Conservation (phyloP, 805 yeast species). For the Wickerhamomyces silvicola region DNA sequence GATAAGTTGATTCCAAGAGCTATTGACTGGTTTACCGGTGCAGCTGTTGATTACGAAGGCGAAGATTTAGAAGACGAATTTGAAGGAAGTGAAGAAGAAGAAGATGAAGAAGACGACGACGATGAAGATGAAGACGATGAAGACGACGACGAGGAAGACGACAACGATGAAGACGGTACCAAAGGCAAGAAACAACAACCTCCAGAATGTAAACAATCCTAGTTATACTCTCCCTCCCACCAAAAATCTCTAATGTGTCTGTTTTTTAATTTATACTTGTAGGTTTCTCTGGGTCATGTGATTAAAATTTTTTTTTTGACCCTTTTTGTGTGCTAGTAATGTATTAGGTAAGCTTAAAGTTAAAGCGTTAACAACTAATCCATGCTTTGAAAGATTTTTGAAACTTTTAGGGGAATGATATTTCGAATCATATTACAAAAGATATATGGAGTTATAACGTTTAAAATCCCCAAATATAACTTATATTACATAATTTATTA, state of each 20-base stretch:
- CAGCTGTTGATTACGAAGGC: constrained; percentile 76
- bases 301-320: too few relatives aligned
- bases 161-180: constrained; percentile 30
- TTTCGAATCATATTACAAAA: too few relatives aligned
- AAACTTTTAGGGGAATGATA: too few relatives aligned
- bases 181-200: constrained; percentile 42
- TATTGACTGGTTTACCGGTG: constrained; percentile 97
- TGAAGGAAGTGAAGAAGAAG: constrained; percentile 61
- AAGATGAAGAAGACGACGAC: constrained; percentile 31
- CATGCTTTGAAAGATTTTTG: too few relatives aligned
- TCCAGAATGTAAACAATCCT: constrained; percentile 65
- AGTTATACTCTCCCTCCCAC: constrained; percentile 15
- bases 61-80: constrained; percentile 56
- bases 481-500: too few relatives aligned
- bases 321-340: too few relatives aligned
- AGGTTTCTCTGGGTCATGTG: not conserved
- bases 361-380: too few relatives aligned
- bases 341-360: too few relatives aligned
- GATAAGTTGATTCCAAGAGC: constrained; percentile 96
- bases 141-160: constrained; percentile 34
- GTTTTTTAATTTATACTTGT: not conserved
- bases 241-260: too few relatives aligned
- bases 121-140: constrained; percentile 34
- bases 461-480: too few relatives aligned
- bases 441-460: too few relatives aligned